Evolutionary conservation across 2,329 filamentous ascomycete genomes (phyloP).

Genomic region (Colletotrichum sp.): DNA sequence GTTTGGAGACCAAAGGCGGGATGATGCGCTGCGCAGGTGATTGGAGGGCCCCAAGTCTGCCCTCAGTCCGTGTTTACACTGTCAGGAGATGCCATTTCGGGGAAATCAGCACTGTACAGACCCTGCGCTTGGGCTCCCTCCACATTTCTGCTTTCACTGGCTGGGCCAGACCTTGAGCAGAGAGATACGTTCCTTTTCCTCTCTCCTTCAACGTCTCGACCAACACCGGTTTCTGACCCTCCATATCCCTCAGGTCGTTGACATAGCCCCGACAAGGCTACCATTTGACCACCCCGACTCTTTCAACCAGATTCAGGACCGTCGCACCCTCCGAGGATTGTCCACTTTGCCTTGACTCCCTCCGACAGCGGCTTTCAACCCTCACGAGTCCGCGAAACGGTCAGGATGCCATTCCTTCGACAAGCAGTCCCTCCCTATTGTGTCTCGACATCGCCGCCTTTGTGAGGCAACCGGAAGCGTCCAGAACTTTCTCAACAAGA

Average conservation of each 20-base stretch:
- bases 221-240: not conserved
- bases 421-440: not conserved
- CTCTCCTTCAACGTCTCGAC: not conserved
- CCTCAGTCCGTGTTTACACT: not conserved
- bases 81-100: not conserved
- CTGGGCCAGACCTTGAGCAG: not conserved
- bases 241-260: not conserved
- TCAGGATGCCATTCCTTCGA: not conserved
- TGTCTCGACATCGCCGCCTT: not conserved
- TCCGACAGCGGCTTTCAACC: not conserved
- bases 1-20: not conserved
- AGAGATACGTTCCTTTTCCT: not conserved
- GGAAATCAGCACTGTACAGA: not conserved
- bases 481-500: not conserved
- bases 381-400: not conserved
- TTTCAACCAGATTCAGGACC: not conserved
- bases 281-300: not conserved
- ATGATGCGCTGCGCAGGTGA: not conserved
- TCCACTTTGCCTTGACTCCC: not conserved
- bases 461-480: not conserved
- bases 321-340: not conserved
- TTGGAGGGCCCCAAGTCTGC: not conserved
- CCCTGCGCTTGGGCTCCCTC: slow-evolving; percentile 12
- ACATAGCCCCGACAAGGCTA: slow-evolving; percentile 1
- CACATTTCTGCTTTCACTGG: not conserved